phyloP scores from a whole-genome alignment of 1,284 basidiomycete species.

The Fomitiporia mediterranea region DNA sequence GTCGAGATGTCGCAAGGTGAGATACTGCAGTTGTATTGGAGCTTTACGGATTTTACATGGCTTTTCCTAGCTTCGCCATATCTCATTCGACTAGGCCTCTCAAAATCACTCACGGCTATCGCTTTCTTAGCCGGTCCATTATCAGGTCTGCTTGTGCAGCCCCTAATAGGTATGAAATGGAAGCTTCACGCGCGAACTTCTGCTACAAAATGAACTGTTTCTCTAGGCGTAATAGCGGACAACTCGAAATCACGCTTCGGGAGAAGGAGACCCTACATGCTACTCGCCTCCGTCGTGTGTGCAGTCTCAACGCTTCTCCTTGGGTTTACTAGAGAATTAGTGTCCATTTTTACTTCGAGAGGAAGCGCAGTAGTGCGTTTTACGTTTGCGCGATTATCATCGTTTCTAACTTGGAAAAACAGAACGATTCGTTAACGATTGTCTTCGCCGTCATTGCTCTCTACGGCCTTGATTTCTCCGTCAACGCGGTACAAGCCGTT shows the following conservation, averaged over 20 bases:
- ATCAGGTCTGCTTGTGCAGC: conserved; percentile 89
- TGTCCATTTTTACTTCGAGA: conserved; percentile 51
- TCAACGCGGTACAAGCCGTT: conserved; percentile 86
- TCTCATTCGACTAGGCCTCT: conserved; percentile 83
- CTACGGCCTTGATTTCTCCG: conserved; percentile 88
- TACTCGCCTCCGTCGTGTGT: conserved; percentile 66
- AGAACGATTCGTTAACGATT: conserved; percentile 67
- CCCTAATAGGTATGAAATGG: conserved; percentile 60
- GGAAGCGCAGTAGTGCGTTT: conserved; percentile 36
- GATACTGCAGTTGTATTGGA: conserved; percentile 24
- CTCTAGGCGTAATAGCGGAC: conserved; percentile 73
- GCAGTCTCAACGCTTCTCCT: conserved; percentile 74
- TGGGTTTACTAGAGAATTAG: conserved; percentile 78
- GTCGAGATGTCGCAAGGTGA: conserved; percentile 88
- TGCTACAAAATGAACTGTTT: conserved; percentile 7
- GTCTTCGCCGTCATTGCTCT: conserved; percentile 81
- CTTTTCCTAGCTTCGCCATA: conserved; percentile 80
- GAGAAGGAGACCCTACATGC: conserved; percentile 82
- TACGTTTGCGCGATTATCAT: not conserved
- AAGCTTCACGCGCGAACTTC: not conserved
- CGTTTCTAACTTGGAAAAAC: conserved; percentile 1
- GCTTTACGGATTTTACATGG: not conserved
- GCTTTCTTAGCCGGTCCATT: conserved; percentile 95
- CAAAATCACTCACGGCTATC: conserved; percentile 82
- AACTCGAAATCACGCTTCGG: conserved; percentile 83